Evolutionary conservation across 108 stramenopile genomes (phyloP).

Genomic region (Cyclotella choctawhatcheeana): DNA sequence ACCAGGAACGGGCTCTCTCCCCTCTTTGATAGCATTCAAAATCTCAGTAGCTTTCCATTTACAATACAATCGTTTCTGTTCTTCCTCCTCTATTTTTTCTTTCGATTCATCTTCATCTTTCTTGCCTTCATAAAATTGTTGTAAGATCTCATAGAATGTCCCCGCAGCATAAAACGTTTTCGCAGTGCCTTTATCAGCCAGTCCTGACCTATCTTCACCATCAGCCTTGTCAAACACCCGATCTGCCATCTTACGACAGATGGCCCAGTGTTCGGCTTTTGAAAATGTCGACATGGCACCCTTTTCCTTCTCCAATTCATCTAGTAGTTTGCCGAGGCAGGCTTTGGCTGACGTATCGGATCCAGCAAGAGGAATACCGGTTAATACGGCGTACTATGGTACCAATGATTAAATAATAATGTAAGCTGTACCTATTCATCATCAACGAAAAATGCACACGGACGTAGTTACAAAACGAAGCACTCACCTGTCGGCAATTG

Average conservation of each 20-base stretch:
- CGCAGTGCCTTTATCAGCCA: conserved; percentile 81
- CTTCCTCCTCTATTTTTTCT: conserved; percentile 52
- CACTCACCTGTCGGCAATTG: conserved; percentile 93
- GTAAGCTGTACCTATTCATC: too few species aligned
- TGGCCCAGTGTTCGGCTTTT: conserved; percentile 68
- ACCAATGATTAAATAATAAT: too few species aligned
- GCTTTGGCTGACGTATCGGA: conserved; percentile 45
- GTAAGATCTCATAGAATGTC: conserved; percentile 86
- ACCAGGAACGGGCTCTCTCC: conserved; percentile 77
- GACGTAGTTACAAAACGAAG: too few species aligned
- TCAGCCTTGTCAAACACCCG: conserved; percentile 90
- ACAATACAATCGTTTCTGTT: conserved; percentile 71
- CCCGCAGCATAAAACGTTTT: conserved; percentile 93
- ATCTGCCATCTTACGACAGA: conserved; percentile 80
- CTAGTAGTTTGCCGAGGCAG: conserved; percentile 65
- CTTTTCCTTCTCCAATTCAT: conserved; percentile 74
- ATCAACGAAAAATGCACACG: too few species aligned
- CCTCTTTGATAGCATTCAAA: conserved; percentile 92
- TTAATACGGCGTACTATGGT: conserved; percentile 84
- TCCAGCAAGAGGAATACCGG: conserved; percentile 63
- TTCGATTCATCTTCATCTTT: conserved; percentile 24
- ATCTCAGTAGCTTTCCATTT: conserved; percentile 97
- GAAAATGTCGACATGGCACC: conserved; percentile 74
- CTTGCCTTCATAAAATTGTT: conserved; percentile 74
- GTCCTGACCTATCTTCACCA: conserved; percentile 75